Evolutionary conservation across 2,329 filamentous ascomycete species (phyloP).

Genomic region (Colletotrichum cordylinicola): DNA sequence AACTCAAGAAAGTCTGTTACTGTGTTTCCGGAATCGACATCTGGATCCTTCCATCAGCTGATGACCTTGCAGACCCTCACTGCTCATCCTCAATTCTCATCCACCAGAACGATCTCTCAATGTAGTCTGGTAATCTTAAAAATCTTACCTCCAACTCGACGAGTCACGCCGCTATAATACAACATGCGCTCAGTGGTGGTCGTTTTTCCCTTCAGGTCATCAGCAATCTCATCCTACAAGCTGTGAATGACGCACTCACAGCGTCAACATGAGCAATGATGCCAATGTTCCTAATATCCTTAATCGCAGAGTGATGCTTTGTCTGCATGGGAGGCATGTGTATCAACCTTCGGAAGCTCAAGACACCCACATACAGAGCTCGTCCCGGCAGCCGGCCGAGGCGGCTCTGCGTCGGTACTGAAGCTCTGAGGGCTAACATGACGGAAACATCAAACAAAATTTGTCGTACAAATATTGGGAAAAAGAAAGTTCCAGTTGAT

Average conservation of each 20-base stretch:
- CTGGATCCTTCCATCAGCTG: constrained; percentile 40
- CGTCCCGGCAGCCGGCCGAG: not conserved
- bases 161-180: constrained; percentile 90
- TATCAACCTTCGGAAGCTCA: constrained; percentile 10
- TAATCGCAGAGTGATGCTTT: constrained; percentile 45
- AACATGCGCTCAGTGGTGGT: constrained; percentile 99
- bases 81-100: not conserved
- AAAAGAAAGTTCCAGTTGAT: not conserved
- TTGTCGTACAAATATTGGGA: not conserved
- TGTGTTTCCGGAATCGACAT: constrained; percentile 95
- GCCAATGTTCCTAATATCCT: constrained; percentile 88
- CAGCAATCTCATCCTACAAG: constrained; percentile 18
- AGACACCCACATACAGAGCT: not conserved
- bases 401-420: not conserved
- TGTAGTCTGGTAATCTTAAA: not conserved
- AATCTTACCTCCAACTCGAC: constrained; percentile 74
- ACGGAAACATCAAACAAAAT: not conserved
- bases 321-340: constrained; percentile 6
- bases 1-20: constrained; percentile 96
- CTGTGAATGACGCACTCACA: constrained; percentile 42
- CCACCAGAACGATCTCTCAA: not conserved
- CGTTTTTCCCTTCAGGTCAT: constrained; percentile 75
- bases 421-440: constrained; percentile 15
- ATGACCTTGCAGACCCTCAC: not conserved
- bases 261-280: constrained; percentile 99